Evolutionary conservation across 805 yeast genomes (phyloP).

Genomic region (Blastobotrys terrestris): DNA sequence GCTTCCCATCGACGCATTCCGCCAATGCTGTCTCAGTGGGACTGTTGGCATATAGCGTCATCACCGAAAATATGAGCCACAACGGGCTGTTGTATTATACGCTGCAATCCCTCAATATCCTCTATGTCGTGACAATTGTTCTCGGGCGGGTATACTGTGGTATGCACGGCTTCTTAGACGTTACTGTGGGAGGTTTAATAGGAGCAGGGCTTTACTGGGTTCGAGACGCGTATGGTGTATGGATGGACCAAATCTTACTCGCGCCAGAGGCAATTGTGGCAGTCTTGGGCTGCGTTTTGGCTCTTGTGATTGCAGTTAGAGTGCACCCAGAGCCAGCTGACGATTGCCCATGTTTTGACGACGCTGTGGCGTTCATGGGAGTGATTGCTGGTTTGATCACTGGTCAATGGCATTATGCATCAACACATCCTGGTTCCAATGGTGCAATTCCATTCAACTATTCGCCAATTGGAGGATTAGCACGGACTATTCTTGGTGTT

Average conservation of each 20-base stretch:
- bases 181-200: constrained; percentile 54
- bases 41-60: constrained; percentile 34
- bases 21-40: constrained; percentile 89
- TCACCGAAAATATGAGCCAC: constrained; percentile 1
- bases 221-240: constrained; percentile 37
- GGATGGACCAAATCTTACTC: constrained; percentile 44
- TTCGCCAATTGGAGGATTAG: constrained; percentile 29
- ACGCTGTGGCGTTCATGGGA: constrained; percentile 87
- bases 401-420: constrained; percentile 40
- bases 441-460: constrained; percentile 19
- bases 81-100: constrained; percentile 3
- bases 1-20: constrained; percentile 91
- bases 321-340: constrained; percentile 81
- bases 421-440: constrained; percentile 23
- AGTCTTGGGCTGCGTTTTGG: constrained; percentile 23
- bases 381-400: constrained; percentile 75
- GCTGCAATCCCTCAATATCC: constrained; percentile 12
- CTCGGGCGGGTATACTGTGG: constrained; percentile 90
- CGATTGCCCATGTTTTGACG: constrained; percentile 94
- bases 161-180: constrained; percentile 90
- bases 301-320: constrained; percentile 47
- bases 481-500: constrained; percentile 60
- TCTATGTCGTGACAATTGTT: constrained; percentile 60
- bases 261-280: constrained; percentile 5
- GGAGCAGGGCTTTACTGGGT: constrained; percentile 52